Conservation (phyloP, 768 basidiomycete genomes). For the Holtermannia corniformis region DNA sequence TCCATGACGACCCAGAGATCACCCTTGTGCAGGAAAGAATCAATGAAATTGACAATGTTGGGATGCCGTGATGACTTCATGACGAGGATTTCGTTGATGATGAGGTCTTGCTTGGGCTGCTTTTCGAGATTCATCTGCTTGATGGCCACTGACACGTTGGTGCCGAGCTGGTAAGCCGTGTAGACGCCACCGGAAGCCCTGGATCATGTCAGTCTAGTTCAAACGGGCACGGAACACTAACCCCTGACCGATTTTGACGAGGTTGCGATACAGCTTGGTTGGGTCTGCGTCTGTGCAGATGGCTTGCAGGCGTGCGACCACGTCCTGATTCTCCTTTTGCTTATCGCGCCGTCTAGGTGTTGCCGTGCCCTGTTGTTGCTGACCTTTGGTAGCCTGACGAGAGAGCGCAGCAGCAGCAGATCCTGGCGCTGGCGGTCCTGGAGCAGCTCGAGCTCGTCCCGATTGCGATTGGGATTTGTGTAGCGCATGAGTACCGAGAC, state of each 20-base stretch:
- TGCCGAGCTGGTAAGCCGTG: constrained; percentile 94
- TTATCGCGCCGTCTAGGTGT: constrained; percentile 80
- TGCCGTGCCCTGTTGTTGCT: constrained; percentile 51
- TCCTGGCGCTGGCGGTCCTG: constrained; percentile 48
- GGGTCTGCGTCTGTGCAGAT: constrained; percentile 98
- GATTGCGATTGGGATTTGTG: constrained; percentile 41
- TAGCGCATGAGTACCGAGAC: constrained; percentile 16
- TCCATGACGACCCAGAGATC: constrained; percentile 99
- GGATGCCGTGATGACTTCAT: constrained; percentile 94
- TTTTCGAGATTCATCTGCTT: constrained; percentile 99
- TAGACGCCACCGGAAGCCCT: constrained; percentile 97
- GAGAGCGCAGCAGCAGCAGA: constrained; percentile 49
- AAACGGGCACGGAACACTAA: constrained; percentile 43
- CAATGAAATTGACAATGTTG: constrained; percentile 99
- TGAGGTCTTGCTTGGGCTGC: constrained; percentile 98
- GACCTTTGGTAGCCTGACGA: constrained; percentile 24
- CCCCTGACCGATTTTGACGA: constrained; percentile 98
- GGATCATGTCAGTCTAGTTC: not conserved
- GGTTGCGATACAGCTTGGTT: constrained; percentile 77
- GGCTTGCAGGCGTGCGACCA: constrained; percentile 77
- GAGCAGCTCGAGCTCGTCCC: constrained; percentile 20
- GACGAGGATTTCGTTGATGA: constrained; percentile 99
- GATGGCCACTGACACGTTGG: constrained; percentile 89
- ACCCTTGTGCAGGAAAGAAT: constrained; percentile 94
- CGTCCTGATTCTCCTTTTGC: constrained; percentile 66